Percentiles rank a stretch among this genome's conserved stretches.
phyloP scores from a whole-genome alignment of 1,139 yeast genomes.

The Pichia sp. region DNA sequence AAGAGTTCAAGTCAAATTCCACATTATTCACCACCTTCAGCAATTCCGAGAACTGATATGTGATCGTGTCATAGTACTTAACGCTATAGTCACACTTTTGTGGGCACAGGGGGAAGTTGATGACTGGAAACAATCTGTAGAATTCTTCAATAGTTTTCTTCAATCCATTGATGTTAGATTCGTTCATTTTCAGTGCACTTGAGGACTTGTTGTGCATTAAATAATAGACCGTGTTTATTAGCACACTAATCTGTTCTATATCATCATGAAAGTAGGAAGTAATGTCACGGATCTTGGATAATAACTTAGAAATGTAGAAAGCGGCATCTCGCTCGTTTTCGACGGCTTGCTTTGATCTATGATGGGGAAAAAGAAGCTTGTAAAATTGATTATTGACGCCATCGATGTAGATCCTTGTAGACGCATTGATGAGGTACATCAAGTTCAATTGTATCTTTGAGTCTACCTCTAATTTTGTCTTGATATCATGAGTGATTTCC shows the following conservation, averaged over 20 bases:
- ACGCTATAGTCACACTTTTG: constrained; percentile 1
- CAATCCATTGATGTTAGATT: constrained; percentile 1
- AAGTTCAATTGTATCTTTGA: constrained; percentile 18
- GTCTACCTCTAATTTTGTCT: constrained; percentile 22
- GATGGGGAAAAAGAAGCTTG: constrained; percentile 13
- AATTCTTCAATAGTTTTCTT: constrained; percentile 4
- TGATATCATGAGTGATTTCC: constrained; percentile 17
- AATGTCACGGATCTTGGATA: constrained; percentile 5
- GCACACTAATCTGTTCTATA: constrained; percentile 10
- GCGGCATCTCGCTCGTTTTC: background rate
- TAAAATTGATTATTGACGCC: constrained; percentile 15
- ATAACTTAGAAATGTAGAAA: constrained; percentile 10
- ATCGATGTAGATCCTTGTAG: constrained; percentile 19
- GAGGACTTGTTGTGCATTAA: background rate
- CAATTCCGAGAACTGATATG: constrained; percentile 14
- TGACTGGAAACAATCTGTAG: constrained; percentile 7
- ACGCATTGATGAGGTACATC: constrained; percentile 27
- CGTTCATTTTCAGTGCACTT: background rate
- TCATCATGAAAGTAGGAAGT: constrained; percentile 12
- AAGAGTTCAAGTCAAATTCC: constrained; percentile 16
- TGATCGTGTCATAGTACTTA: constrained; percentile 17
- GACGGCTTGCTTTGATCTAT: background rate
- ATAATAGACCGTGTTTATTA: constrained; percentile 3
- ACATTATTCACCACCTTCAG: constrained; percentile 17
- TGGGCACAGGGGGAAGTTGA: constrained; percentile 10